phyloP scores from a whole-genome alignment of 2,329 filamentous ascomycete genomes.

The Epichloe elymi region DNA sequence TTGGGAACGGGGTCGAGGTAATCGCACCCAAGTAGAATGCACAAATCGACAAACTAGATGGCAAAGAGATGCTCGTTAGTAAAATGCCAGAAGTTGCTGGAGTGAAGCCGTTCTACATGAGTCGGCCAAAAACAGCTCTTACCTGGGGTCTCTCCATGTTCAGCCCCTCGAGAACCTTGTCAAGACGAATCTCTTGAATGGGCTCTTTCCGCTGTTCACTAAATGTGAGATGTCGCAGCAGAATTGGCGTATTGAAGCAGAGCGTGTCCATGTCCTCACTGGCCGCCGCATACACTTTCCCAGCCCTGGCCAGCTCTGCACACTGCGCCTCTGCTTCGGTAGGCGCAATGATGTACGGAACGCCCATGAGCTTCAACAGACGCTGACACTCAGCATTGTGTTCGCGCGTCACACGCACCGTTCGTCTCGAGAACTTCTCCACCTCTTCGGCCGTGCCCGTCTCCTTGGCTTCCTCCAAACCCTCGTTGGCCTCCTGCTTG shows the following conservation, averaged over 20 bases:
- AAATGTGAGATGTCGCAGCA: constrained; percentile 87
- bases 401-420: constrained; percentile 88
- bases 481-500: constrained; percentile 83
- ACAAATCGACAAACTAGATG: constrained; percentile 83
- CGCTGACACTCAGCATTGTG: constrained; percentile 93
- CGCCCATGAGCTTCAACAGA: constrained; percentile 85
- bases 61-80: neutral
- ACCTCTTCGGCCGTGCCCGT: constrained; percentile 94
- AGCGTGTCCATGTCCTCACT: constrained; percentile 99
- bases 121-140: constrained; percentile 10
- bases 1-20: constrained; percentile 96
- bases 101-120: neutral
- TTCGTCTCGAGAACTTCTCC: constrained; percentile 90
- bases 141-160: constrained; percentile 81
- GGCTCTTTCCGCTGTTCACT: constrained; percentile 96
- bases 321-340: constrained; percentile 98
- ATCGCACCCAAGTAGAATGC: constrained; percentile 93
- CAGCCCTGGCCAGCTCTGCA: constrained; percentile 73
- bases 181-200: constrained; percentile 85
- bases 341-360: constrained; percentile 87
- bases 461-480: constrained; percentile 90
- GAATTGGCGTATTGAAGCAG: constrained; percentile 84
- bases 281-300: constrained; percentile 92
- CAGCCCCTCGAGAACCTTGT: constrained; percentile 75
- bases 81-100: constrained; percentile 1